Conservation (phyloP, 768 basidiomycete genomes). For the Lactarius pseudohatsudake region DNA sequence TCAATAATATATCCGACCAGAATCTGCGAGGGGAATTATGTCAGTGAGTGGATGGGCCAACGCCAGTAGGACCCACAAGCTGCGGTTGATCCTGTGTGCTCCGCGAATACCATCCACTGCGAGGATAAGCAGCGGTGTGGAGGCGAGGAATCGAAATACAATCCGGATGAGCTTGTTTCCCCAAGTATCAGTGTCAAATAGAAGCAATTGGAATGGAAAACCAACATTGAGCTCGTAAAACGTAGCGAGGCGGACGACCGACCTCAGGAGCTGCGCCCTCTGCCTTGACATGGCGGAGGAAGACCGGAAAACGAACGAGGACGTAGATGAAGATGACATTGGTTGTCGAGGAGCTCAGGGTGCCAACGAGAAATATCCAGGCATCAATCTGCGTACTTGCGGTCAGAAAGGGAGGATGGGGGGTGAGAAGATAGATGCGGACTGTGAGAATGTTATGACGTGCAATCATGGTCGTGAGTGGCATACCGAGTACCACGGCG, state of each 20-base stretch:
- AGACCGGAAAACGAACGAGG: conserved; percentile 65
- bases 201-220: not conserved
- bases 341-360: conserved; percentile 62
- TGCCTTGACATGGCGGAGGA: conserved; percentile 66
- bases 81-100: conserved; percentile 48
- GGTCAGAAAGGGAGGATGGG: not conserved
- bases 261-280: conserved; percentile 76
- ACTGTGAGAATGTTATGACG: conserved; percentile 61
- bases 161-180: conserved; percentile 60
- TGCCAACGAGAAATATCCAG: conserved; percentile 76
- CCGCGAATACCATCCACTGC: conserved; percentile 62
- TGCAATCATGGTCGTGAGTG: conserved; percentile 61
- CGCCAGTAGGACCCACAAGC: conserved; percentile 48
- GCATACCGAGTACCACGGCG: conserved; percentile 67
- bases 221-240: conserved; percentile 81
- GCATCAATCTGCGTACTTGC: conserved; percentile 53
- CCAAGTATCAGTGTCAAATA: not conserved
- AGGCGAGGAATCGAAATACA: conserved; percentile 73
- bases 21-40: conserved; percentile 2
- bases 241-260: conserved; percentile 67
- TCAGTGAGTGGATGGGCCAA: not conserved
- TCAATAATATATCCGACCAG: conserved; percentile 60
- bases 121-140: conserved; percentile 64
- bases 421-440: conserved; percentile 15
- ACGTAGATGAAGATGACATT: conserved; percentile 73